These are phyloP conservation scores for Zangia roseola DNA, from an alignment of 768 basidiomycete species.

Conservation along the genomic window DNA sequence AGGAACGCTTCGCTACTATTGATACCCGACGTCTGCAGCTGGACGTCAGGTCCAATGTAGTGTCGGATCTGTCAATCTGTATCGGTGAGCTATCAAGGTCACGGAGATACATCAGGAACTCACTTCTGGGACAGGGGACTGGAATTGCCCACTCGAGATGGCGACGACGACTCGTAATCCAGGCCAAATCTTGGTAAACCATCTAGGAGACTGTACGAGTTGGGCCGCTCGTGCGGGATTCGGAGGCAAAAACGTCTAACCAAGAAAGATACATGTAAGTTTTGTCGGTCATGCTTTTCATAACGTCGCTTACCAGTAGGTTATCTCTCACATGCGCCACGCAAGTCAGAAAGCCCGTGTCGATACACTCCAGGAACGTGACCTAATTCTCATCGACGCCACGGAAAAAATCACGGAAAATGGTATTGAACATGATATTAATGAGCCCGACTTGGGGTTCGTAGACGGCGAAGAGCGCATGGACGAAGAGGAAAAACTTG, in stretches of 20 bases:
- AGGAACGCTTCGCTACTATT: constrained; percentile 25
- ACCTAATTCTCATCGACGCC: constrained; percentile 22
- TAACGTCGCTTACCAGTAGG: constrained; percentile 9
- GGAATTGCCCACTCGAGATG: constrained; percentile 24
- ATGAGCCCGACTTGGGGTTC: constrained; percentile 20
- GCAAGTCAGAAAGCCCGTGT: constrained; percentile 15
- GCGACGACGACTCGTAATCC: constrained; percentile 12
- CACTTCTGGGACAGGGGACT: constrained; percentile 22
- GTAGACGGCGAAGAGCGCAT: constrained; percentile 21
- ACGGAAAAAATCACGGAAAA: constrained; percentile 21
- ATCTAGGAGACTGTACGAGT: constrained; percentile 11
- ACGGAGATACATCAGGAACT: neutral
- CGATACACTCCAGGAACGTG: constrained; percentile 17
- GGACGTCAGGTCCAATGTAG: constrained; percentile 19
- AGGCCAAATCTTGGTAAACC: constrained; percentile 24
- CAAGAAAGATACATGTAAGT: neutral
- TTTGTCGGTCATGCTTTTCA: neutral
- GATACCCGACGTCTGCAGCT: constrained; percentile 19
- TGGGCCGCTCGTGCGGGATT: constrained; percentile 15
- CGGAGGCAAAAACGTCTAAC: constrained; percentile 16
- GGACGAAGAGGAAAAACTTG: constrained; percentile 22
- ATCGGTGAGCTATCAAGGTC: neutral
- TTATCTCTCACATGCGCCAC: constrained; percentile 13
- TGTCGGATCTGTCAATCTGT: constrained; percentile 10
- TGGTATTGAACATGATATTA: constrained; percentile 20